phyloP scores from a whole-genome alignment of 352 stramenopile species.

The Thraustochytrium striatum region DNA sequence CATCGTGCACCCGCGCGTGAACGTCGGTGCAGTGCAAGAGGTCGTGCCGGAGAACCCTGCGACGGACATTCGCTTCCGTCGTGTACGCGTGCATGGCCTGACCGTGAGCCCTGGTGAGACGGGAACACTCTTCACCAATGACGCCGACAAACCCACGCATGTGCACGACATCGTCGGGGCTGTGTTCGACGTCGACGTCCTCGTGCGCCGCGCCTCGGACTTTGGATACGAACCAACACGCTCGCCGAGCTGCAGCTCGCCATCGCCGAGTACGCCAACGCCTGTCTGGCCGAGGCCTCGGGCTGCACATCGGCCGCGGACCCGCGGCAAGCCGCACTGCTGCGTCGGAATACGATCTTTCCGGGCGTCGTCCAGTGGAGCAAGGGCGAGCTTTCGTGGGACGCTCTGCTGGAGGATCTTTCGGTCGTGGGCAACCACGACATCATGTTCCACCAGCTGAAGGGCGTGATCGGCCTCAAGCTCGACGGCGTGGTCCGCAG shows the following conservation, averaged over 20 bases:
- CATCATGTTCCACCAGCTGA: background rate
- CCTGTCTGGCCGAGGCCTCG: background rate
- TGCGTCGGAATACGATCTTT: background rate
- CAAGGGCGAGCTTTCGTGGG: background rate
- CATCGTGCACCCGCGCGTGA: conserved; percentile 10
- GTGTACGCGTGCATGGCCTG: background rate
- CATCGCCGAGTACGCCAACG: background rate
- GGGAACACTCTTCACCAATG: background rate
- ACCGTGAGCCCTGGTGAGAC: background rate
- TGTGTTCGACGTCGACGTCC: background rate
- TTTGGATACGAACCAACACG: background rate
- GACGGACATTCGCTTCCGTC: background rate
- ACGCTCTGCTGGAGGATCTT: background rate
- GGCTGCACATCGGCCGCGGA: background rate
- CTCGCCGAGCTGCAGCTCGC: conserved; percentile 17
- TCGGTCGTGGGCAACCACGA: background rate
- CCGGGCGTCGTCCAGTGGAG: background rate
- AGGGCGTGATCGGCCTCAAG: conserved; percentile 35
- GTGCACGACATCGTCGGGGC: background rate
- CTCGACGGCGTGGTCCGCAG: background rate
- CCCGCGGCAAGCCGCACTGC: background rate
- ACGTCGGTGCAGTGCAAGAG: conserved; percentile 5
- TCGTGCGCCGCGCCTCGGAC: background rate
- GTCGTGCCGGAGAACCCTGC: background rate
- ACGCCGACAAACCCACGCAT: background rate